A percentile compares a stretch with the other conserved stretches of the same genome.
phyloP scores from a whole-genome alignment of 2,329 filamentous ascomycete species.

The Hypoxylon sp. region DNA sequence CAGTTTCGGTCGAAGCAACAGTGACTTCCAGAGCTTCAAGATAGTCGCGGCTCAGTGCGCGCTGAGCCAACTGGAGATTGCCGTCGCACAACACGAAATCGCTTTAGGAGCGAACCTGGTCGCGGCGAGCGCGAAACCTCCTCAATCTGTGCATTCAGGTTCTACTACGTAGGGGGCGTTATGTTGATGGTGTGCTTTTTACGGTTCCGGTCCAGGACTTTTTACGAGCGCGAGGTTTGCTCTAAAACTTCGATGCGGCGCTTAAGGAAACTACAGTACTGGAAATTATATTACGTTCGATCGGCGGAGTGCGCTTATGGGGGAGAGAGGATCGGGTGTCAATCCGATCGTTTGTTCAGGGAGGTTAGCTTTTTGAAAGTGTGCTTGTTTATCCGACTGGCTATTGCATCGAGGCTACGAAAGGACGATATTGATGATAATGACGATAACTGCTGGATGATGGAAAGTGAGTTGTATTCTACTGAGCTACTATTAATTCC shows the following conservation, averaged over 20 bases:
- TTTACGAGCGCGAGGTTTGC: not conserved
- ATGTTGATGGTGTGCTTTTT: not conserved
- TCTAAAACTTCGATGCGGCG: not conserved
- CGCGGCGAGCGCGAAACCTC: conserved; percentile 4
- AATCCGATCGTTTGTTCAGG: not conserved
- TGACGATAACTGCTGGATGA: not conserved
- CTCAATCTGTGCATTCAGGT: not conserved
- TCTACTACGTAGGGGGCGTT: not conserved
- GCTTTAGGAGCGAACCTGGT: conserved; percentile 16
- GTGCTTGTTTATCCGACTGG: not conserved
- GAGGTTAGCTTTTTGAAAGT: not conserved
- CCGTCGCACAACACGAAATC: conserved; percentile 30
- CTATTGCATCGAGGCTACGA: not conserved
- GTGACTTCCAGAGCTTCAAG: conserved; percentile 52
- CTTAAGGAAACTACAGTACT: not conserved
- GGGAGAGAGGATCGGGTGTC: not conserved
- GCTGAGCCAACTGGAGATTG: conserved; percentile 51
- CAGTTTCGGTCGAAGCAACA: conserved; percentile 28
- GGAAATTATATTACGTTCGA: conserved; percentile 7
- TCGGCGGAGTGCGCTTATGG: not conserved
- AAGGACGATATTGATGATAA: not conserved
- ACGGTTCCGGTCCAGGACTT: not conserved
- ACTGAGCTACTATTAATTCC: not conserved
- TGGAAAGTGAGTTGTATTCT: not conserved
- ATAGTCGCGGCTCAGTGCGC: conserved; percentile 53